These are phyloP conservation scores for Sclerotiophoma versabilis DNA, from an alignment of 2,329 filamentous ascomycete species.

Conservation along the genomic window DNA sequence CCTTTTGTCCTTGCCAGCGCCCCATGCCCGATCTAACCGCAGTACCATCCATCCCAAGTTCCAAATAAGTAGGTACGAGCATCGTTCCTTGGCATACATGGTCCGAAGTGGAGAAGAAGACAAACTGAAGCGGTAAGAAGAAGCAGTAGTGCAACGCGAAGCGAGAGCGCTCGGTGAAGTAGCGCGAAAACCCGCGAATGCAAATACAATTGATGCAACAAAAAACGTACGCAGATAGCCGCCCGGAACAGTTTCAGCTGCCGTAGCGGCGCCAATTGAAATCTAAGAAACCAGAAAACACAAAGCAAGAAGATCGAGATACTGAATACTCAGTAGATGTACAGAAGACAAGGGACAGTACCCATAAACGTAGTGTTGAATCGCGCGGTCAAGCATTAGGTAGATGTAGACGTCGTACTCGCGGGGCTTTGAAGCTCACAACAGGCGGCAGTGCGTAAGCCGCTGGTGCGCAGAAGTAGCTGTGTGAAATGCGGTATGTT, in stretches of 20 bases:
- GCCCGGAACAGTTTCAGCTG: slow-evolving; percentile 17
- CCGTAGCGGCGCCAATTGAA: slow-evolving; percentile 9
- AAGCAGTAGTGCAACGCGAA: slow-evolving; percentile 16
- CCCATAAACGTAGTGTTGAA: slow-evolving; percentile 8
- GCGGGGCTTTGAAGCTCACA: slow-evolving; percentile 12
- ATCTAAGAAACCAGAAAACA: slow-evolving; percentile 22
- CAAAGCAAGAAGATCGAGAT: slow-evolving; percentile 22
- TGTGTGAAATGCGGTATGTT: slow-evolving; percentile 13
- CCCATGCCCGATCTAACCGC: slow-evolving; percentile 19
- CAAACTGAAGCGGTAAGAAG: slow-evolving; percentile 25
- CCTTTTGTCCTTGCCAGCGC: slow-evolving; percentile 18
- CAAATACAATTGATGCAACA: slow-evolving; percentile 19
- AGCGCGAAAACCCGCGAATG: slow-evolving; percentile 9
- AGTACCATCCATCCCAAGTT: slow-evolving; percentile 14
- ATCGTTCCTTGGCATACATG: slow-evolving; percentile 25
- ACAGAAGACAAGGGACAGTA: slow-evolving; percentile 30
- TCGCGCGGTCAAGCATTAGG: slow-evolving; percentile 18
- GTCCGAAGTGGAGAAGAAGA: slow-evolving; percentile 24
- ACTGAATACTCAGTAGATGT: slow-evolving; percentile 35
- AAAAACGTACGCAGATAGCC: slow-evolving; percentile 24
- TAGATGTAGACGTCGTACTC: slow-evolving; percentile 15
- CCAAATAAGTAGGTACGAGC: slow-evolving; percentile 19
- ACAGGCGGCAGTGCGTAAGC: slow-evolving; percentile 21
- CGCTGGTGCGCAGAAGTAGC: slow-evolving; percentile 3
- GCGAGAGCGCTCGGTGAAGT: slow-evolving; percentile 9